These are phyloP conservation scores for Pichia sporocuriosa DNA, from an alignment of 805 yeast genomes.

Conservation along the genomic window DNA sequence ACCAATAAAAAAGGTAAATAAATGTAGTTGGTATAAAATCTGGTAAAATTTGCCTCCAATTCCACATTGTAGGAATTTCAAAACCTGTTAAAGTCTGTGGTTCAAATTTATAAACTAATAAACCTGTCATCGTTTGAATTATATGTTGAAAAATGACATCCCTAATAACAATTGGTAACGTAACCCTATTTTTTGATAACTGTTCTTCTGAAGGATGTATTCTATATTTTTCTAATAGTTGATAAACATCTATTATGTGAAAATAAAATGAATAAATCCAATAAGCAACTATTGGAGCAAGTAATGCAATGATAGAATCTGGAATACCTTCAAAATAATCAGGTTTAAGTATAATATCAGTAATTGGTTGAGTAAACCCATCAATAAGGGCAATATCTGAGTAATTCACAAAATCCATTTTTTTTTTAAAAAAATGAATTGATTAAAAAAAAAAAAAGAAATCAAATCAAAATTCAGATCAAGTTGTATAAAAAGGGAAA, in stretches of 20 bases:
- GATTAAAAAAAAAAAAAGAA: no score
- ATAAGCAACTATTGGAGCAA: constrained; percentile 74
- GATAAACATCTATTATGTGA: constrained; percentile 65
- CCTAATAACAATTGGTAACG: constrained; percentile 58
- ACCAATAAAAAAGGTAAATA: constrained; percentile 50
- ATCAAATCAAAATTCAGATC: no score
- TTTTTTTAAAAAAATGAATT: no score
- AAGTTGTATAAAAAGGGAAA: no score
- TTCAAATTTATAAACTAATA: constrained; percentile 48
- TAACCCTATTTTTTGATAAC: constrained; percentile 63
- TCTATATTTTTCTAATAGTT: constrained; percentile 75
- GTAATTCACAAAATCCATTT: constrained; percentile 5
- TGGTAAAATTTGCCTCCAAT: constrained; percentile 30
- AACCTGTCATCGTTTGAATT: constrained; percentile 73
- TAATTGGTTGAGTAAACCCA: constrained; percentile 2
- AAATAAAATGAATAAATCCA: constrained; percentile 75
- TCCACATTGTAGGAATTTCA: constrained; percentile 44
- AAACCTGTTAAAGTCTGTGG: constrained; percentile 45
- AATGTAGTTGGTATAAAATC: constrained; percentile 38
- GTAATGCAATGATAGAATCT: constrained; percentile 38
- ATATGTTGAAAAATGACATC: constrained; percentile 84
- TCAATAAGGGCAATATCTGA: constrained; percentile 1
- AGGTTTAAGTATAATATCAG: background rate
- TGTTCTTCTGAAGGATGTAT: constrained; percentile 93
- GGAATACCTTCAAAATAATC: constrained; percentile 8